Evolutionary conservation across 257 asterid genomes (phyloP), one percentile per base, ranked within the genome.

Genomic region (Primulina eburnea): DNA sequence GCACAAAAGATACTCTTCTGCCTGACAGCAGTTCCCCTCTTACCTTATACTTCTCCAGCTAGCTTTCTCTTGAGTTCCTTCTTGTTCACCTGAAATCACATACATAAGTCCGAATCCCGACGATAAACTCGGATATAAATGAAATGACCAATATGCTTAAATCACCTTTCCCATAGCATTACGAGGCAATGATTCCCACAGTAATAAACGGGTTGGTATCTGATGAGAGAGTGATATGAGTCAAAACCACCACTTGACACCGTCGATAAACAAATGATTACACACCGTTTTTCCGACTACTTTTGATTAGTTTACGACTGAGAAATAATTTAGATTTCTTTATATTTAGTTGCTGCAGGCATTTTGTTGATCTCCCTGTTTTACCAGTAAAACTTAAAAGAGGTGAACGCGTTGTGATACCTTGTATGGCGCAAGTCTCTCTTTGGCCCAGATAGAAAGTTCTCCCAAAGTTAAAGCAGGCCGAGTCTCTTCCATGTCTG

Each of bases 381-480:
- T 56, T 32, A 17, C 50, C 24, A 61, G 56, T 30, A 68, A 55
- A 58, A 50, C 38, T 38, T 43, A 4, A 10, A 55, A 47, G 21
- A 58, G 33, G 8, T 53, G 2, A 35, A 35, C 10, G 38, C 2
- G 62, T 29, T 4, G 40, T 43, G 35, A 68, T 82, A 93, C 98
- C 98, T 93, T 93, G 84, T 93, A 93, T 2, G 97, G 97, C 28
- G 99, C 97, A 35, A 93, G 96, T 80, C 84, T 93, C 83, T 90
- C 95, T 82, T 89, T 90, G 14, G 96, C 97, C 99, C 99, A 93
- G 7, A 62, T 62, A 6, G 86, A 64, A 34, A 93, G 89, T 86
- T 90, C 96, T 70, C 85, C 85, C 84, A 93, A 71, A 73, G 86
- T 83, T 26, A 93, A 84, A 60, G 96, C 92, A 34, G 96, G 91